Evolutionary conservation across 768 basidiomycete species (phyloP).

Genomic region (Tylopilus felleus): DNA sequence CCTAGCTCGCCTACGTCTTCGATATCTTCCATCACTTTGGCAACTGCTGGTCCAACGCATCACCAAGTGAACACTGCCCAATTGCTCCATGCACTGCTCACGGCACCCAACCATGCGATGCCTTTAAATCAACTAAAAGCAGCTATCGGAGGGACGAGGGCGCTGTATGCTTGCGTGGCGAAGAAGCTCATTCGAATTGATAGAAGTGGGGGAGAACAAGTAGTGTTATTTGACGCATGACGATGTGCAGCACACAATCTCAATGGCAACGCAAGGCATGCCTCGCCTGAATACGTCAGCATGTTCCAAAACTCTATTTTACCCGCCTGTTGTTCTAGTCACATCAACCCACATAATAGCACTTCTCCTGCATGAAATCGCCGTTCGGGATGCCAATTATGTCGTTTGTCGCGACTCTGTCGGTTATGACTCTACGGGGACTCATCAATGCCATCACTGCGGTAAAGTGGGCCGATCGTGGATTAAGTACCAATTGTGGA

Average conservation of each 20-base stretch:
- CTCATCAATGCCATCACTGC: neutral
- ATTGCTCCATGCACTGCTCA: conserved; percentile 58
- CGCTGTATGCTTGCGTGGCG: conserved; percentile 76
- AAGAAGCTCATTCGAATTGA: conserved; percentile 78
- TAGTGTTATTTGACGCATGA: conserved; percentile 63
- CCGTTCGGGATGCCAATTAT: neutral
- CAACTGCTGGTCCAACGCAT: conserved; percentile 44
- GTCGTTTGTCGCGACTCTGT: neutral
- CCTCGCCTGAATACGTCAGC: neutral
- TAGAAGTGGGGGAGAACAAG: conserved; percentile 68
- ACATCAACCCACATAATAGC: neutral
- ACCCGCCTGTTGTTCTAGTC: neutral
- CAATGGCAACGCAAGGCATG: neutral
- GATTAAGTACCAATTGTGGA: neutral
- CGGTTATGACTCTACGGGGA: neutral
- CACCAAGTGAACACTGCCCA: conserved; percentile 73
- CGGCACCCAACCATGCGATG: conserved; percentile 52
- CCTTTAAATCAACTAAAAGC: conserved; percentile 63
- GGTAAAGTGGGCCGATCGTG: neutral
- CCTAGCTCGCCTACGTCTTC: conserved; percentile 57
- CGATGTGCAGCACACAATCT: neutral
- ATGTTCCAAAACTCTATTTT: neutral
- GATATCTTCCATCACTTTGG: conserved; percentile 44
- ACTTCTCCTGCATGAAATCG: neutral
- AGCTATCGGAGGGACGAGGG: conserved; percentile 53